Evolutionary conservation across 2,329 filamentous ascomycete species (phyloP).

Genomic region (Phaeosphaeriaceae sp.): DNA sequence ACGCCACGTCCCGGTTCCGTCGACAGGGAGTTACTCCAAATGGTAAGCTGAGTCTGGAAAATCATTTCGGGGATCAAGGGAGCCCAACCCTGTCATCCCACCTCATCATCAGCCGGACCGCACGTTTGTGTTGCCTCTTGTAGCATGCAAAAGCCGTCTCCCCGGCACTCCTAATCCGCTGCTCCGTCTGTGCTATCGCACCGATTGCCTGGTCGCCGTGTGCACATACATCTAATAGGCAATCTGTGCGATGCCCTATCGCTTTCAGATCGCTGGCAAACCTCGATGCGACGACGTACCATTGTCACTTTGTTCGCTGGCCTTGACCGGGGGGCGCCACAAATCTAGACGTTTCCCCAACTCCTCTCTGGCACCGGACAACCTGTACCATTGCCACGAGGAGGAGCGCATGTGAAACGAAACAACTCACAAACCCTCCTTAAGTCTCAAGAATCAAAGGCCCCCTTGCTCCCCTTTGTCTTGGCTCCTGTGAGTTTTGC

Average conservation of each 20-base stretch:
- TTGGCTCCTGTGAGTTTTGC: conserved; percentile 7
- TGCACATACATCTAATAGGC: no score
- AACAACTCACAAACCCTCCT: no score
- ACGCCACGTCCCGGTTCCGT: conserved; percentile 25
- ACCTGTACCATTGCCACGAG: no score
- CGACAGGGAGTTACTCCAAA: conserved; percentile 26
- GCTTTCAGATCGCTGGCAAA: no score
- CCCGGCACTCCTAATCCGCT: conserved; percentile 30
- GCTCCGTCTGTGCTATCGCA: conserved; percentile 19
- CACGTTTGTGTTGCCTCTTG: conserved; percentile 26
- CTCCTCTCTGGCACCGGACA: no score
- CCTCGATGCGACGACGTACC: no score
- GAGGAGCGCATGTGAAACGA: no score
- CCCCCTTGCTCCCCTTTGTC: conserved; percentile 11
- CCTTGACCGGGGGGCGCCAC: no score
- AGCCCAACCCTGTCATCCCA: conserved; percentile 16
- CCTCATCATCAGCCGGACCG: conserved; percentile 19
- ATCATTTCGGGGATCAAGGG: conserved; percentile 36
- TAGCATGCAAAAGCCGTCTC: conserved; percentile 15
- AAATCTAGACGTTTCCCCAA: no score
- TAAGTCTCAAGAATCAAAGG: conserved; percentile 1
- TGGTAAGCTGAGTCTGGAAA: conserved; percentile 28
- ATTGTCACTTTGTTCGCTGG: no score
- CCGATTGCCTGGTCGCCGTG: neutral
- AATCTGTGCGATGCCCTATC: no score